Conservation (phyloP, 2,329 filamentous ascomycete species). For the Setomelanomma holmii region DNA sequence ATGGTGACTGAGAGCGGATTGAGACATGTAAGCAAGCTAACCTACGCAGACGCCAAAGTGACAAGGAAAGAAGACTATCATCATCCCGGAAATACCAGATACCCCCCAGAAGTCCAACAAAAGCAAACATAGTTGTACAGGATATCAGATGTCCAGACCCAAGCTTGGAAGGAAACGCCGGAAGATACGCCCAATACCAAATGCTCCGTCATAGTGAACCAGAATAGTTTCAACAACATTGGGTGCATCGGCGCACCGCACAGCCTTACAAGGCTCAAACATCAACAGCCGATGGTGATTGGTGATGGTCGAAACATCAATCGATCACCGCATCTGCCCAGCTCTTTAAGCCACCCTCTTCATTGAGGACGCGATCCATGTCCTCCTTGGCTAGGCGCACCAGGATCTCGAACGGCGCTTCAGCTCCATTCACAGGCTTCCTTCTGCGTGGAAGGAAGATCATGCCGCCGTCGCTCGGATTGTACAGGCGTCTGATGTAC, state of each 20-base stretch:
- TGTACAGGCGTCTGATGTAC: conserved; percentile 41
- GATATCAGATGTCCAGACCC: conserved; percentile 43
- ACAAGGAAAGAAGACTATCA: neutral
- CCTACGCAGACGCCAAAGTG: neutral
- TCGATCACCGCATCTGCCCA: conserved; percentile 40
- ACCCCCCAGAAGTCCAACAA: conserved; percentile 13
- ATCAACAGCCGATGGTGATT: conserved; percentile 7
- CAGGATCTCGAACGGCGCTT: conserved; percentile 45
- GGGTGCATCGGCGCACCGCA: conserved; percentile 20
- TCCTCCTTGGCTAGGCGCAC: conserved; percentile 43
- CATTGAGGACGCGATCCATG: conserved; percentile 38
- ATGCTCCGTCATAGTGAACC: conserved; percentile 15
- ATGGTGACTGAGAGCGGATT: neutral
- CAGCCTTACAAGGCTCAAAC: conserved; percentile 10
- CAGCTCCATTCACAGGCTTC: conserved; percentile 22
- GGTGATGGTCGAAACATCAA: conserved; percentile 12
- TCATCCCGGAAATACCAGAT: conserved; percentile 6
- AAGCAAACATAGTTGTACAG: conserved; percentile 41
- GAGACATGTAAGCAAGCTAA: conserved; percentile 1
- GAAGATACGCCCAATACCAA: conserved; percentile 24
- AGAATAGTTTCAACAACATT: conserved; percentile 17
- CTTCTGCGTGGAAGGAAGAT: conserved; percentile 44
- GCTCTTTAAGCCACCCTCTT: conserved; percentile 35
- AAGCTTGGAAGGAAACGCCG: conserved; percentile 24
- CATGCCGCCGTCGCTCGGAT: conserved; percentile 42